phyloP scores from a whole-genome alignment of 345 rosid species.

The Hibiscus syriacus region DNA sequence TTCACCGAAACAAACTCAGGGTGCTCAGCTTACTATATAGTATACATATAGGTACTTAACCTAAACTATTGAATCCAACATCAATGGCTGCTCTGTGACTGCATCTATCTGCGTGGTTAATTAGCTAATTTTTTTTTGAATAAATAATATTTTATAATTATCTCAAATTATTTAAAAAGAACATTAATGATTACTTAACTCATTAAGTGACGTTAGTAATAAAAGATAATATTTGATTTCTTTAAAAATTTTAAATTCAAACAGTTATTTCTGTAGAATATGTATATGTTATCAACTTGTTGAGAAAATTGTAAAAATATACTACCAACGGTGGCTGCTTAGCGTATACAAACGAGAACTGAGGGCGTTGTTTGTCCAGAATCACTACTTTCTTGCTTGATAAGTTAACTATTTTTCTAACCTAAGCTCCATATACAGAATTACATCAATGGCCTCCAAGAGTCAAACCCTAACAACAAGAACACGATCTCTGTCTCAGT shows the following conservation, averaged over 20 bases:
- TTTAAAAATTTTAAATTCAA: too few relatives aligned
- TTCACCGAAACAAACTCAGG: neutral
- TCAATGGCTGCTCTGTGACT: conserved; percentile 11
- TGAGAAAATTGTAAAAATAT: too few relatives aligned
- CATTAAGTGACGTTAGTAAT: too few relatives aligned
- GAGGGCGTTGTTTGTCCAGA: conserved; percentile 10
- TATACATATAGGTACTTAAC: neutral
- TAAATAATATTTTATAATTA: too few relatives aligned
- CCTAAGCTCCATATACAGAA: conserved; percentile 30
- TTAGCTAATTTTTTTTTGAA: too few relatives aligned
- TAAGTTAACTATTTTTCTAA: conserved; percentile 23
- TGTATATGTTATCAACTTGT: too few relatives aligned
- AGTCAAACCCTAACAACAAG: conserved; percentile 28
- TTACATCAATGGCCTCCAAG: conserved; percentile 24
- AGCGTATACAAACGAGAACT: neutral
- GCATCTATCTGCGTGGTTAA: too few relatives aligned
- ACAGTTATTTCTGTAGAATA: too few relatives aligned
- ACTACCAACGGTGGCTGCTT: neutral
- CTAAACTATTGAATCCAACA: neutral
- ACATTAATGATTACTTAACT: too few relatives aligned
- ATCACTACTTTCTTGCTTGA: conserved; percentile 11
- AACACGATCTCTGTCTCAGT: neutral
- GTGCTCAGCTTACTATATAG: neutral
- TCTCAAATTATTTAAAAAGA: too few relatives aligned
- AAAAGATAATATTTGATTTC: too few relatives aligned